phyloP scores from a whole-genome alignment of 176 grass and related monocot species.

The Musa schizocarpa region DNA sequence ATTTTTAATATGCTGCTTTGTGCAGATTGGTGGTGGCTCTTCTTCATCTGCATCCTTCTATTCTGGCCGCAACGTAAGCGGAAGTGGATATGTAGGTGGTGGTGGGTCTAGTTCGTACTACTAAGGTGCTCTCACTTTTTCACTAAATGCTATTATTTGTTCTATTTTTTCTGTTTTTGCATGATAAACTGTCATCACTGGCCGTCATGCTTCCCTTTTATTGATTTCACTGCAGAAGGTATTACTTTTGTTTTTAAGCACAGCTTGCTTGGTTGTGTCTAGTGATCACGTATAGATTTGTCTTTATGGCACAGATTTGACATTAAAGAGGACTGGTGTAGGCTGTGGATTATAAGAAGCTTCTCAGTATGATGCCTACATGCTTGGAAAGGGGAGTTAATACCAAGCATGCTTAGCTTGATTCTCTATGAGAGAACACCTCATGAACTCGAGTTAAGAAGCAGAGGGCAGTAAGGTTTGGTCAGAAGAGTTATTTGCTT shows the following conservation, averaged over 20 bases:
- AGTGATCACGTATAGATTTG: conserved; percentile 55
- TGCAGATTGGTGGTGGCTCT: conserved; percentile 56
- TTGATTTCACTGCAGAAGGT: conserved; percentile 10
- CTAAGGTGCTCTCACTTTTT: conserved; percentile 44
- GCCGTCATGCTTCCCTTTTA: not conserved
- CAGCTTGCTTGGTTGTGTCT: conserved; percentile 14
- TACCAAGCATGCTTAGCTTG: conserved; percentile 24
- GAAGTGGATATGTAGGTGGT: conserved; percentile 48
- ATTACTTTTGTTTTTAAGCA: conserved; percentile 5
- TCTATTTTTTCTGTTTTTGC: conserved; percentile 2
- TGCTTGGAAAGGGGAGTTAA: conserved; percentile 36
- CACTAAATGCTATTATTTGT: not conserved
- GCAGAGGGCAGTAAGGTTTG: conserved; percentile 1
- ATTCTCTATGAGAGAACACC: conserved; percentile 2
- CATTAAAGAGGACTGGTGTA: conserved; percentile 52
- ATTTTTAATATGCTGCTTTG: conserved; percentile 24
- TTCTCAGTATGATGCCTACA: conserved; percentile 42
- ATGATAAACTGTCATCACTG: not conserved
- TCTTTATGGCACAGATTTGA: conserved; percentile 64
- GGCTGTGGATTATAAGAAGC: conserved; percentile 58
- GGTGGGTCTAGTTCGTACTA: conserved; percentile 69
- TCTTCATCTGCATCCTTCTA: conserved; percentile 44
- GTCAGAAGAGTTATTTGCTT: conserved; percentile 1
- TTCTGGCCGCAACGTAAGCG: conserved; percentile 38
- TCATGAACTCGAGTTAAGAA: conserved; percentile 5